These are phyloP conservation scores for Neonectria ditissima DNA, from an alignment of 2,329 filamentous ascomycete genomes.

Conservation along the genomic window DNA sequence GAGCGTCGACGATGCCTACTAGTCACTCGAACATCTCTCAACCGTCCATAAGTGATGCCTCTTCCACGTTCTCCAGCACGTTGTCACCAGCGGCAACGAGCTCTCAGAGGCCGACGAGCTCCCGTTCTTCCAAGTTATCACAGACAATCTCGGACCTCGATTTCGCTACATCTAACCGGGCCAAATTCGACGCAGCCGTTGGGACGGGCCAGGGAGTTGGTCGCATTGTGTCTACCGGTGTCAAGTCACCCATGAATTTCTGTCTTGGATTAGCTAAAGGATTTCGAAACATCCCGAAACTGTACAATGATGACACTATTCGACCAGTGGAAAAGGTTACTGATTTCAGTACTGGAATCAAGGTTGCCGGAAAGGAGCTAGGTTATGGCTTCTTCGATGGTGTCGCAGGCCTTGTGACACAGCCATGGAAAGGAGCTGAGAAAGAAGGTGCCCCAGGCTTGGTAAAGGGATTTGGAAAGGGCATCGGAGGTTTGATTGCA, in stretches of 20 bases:
- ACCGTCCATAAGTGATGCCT: conserved; percentile 37
- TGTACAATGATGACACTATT: conserved; percentile 88
- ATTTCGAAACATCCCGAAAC: conserved; percentile 86
- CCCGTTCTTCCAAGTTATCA: conserved; percentile 33
- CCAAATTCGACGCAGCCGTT: conserved; percentile 68
- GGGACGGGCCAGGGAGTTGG: conserved; percentile 75
- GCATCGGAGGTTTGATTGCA: conserved; percentile 81
- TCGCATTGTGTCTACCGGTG: conserved; percentile 78
- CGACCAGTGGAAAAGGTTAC: conserved; percentile 84
- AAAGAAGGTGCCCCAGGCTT: conserved; percentile 68
- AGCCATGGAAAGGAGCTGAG: conserved; percentile 73
- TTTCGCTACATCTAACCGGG: conserved; percentile 36
- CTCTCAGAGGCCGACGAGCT: conserved; percentile 24
- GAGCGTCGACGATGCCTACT: conserved; percentile 16
- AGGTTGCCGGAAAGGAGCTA: conserved; percentile 82
- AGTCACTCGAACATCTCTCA: conserved; percentile 40
- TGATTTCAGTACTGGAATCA: conserved; percentile 79
- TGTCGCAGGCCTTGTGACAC: conserved; percentile 82
- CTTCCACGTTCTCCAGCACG: conserved; percentile 34
- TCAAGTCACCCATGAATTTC: conserved; percentile 87
- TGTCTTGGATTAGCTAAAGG: conserved; percentile 85
- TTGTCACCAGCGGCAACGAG: conserved; percentile 28
- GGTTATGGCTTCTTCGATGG: conserved; percentile 84
- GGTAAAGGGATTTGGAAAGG: conserved; percentile 84
- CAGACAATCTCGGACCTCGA: conserved; percentile 33